Evolutionary conservation across 2,329 filamentous ascomycete species (phyloP).

Genomic region (Fusarium sp.): DNA sequence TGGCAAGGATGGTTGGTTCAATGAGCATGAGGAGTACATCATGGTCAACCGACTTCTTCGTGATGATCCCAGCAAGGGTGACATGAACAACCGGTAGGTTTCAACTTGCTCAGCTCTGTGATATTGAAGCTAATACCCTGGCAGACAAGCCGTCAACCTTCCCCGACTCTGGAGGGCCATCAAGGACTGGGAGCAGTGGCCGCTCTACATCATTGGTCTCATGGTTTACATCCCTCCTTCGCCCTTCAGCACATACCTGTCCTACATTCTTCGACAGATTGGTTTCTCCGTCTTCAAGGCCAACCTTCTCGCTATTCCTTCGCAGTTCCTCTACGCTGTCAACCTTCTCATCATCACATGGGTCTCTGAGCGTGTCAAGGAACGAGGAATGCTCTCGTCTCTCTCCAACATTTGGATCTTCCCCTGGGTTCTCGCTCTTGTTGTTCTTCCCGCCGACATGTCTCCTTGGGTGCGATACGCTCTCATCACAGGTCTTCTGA

Average conservation of each 20-base stretch:
- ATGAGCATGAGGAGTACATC: constrained; percentile 69
- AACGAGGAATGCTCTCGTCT: constrained; percentile 59
- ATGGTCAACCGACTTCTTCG: constrained; percentile 70
- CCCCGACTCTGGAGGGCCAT: constrained; percentile 61
- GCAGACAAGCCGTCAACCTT: constrained; percentile 50
- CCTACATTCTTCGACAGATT: constrained; percentile 56
- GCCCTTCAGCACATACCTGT: constrained; percentile 58
- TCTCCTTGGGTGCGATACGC: constrained; percentile 58
- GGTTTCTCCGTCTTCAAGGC: constrained; percentile 59
- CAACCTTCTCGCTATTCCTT: constrained; percentile 59
- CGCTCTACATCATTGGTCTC: constrained; percentile 58
- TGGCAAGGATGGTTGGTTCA: constrained; percentile 71
- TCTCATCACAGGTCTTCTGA: constrained; percentile 52
- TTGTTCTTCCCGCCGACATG: constrained; percentile 51
- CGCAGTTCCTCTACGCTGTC: constrained; percentile 57
- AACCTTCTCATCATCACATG: constrained; percentile 60
- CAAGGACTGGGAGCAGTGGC: constrained; percentile 72
- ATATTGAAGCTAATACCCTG: constrained; percentile 43
- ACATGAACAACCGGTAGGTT: constrained; percentile 67
- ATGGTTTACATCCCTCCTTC: constrained; percentile 57
- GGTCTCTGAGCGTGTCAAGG: constrained; percentile 57
- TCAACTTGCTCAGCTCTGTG: accelerated
- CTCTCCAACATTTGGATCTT: constrained; percentile 63
- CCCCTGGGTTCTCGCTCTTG: constrained; percentile 59
- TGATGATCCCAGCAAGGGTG: constrained; percentile 70